Base-by-base conservation (phyloP, 2,329 filamentous ascomycete genomes). In the Penicillium griseofulvum region DNA sequence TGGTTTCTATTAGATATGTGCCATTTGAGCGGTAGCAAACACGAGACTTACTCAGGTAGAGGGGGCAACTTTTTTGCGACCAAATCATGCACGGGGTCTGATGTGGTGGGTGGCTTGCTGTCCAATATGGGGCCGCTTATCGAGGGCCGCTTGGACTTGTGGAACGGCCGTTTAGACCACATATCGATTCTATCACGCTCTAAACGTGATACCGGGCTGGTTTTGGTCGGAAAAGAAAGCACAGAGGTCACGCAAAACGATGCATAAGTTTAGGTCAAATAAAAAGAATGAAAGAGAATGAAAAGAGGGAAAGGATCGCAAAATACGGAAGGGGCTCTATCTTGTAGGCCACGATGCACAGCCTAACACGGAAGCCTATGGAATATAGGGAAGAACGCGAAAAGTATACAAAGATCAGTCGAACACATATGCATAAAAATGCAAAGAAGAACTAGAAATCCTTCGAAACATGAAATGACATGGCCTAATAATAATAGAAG, bases 111-210 rank as follows among this genome's bases (percentile, higher is more conserved):
- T 46, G 72, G 68, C 58, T 78, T 74, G 24, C 75, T 78, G 65
- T 77, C 72, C 49, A 78, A 69, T 42, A 76, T 74, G 33, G 79
- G 76, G 63, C 74, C 75, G 52, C 76, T 74, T 60, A 78, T 78
- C 17, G 38, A 50, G n/a, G 74, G 75, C 55, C 77, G 75, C 66
- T 70, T 78, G 60, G 75, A 74, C 62, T 66, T 76, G 73, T 68
- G 79, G 72, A 64, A 81, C 7, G 65, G 59, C 39, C 64, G 68
- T 65, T 80, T 79, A 68, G 81, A 81, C 81, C 81, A 84, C 82
- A 84, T 83, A n/a, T 57, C 73, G 65, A 49, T 59, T 39, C 57
- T 28, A 9, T 49, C 44, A 49, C 51, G 42, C 19, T 52, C 43
- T n/a, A 22, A n/a, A 43, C 46, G 42, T 26, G 31, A 17, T 16